phyloP scores from a whole-genome alignment of 2,329 filamentous ascomycete genomes.

The Fusarium sp. region DNA sequence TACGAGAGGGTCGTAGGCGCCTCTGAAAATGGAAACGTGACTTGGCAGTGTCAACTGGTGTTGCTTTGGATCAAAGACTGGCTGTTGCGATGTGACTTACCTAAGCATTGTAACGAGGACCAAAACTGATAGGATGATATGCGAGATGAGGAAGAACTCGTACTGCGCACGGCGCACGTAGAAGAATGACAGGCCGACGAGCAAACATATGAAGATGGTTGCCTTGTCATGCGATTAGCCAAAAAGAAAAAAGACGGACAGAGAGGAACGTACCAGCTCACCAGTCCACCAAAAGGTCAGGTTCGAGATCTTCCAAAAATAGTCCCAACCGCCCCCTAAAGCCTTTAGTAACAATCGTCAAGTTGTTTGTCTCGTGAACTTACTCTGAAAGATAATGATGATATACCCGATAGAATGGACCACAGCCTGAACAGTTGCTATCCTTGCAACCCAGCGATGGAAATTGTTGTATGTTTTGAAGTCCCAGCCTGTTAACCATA shows the following conservation, averaged over 20 bases:
- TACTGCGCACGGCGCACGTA: constrained; percentile 64
- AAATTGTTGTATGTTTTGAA: constrained; percentile 75
- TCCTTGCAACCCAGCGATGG: constrained; percentile 73
- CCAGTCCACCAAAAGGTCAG: constrained; percentile 64
- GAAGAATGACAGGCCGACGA: constrained; percentile 61
- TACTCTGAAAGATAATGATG: constrained; percentile 45
- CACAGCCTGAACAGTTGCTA: constrained; percentile 70
- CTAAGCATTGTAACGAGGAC: constrained; percentile 63
- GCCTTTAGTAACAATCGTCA: background rate
- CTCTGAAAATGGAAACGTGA: constrained; percentile 64
- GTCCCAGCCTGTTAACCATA: constrained; percentile 78
- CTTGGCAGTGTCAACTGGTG: constrained; percentile 38
- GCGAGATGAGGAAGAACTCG: constrained; percentile 61
- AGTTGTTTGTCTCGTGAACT: background rate
- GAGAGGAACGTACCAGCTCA: constrained; percentile 53
- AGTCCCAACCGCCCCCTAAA: constrained; percentile 54
- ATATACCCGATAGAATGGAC: constrained; percentile 72
- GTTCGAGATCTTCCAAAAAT: constrained; percentile 50
- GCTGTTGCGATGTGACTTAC: constrained; percentile 47
- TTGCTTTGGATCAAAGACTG: fast-evolving
- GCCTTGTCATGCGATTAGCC: constrained; percentile 49
- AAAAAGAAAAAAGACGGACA: fast-evolving
- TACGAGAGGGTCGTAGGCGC: constrained; percentile 55
- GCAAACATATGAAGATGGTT: constrained; percentile 57
- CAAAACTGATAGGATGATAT: constrained; percentile 64